Conservation (phyloP, 2,329 filamentous ascomycete species). For the Trichoderma polysporum region DNA sequence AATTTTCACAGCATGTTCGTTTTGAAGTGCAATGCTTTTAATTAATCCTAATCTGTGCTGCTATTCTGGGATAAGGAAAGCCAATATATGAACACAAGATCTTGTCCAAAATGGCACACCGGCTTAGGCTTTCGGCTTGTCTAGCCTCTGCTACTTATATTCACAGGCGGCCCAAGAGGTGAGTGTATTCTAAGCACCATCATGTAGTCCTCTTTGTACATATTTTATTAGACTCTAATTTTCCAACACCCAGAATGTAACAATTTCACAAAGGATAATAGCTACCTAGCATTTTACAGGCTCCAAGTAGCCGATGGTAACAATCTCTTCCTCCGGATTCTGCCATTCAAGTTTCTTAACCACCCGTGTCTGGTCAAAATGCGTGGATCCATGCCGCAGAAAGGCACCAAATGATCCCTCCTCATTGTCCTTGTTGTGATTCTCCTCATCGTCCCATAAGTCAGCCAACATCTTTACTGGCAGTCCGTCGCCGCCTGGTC, state of each 20-base stretch:
- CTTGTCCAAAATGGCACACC: neutral
- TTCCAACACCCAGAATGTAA: neutral
- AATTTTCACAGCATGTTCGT: too few relatives aligned
- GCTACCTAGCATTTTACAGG: neutral
- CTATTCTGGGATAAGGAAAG: too few relatives aligned
- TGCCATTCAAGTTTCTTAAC: conserved; percentile 8
- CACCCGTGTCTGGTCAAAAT: neutral
- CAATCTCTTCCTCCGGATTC: neutral
- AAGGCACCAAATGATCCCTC: conserved; percentile 38
- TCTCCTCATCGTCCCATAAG: conserved; percentile 34
- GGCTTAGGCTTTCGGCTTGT: neutral
- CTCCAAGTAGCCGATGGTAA: neutral
- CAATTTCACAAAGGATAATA: neutral
- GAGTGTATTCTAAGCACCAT: too few relatives aligned
- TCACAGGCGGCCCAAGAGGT: too few relatives aligned
- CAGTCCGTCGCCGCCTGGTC: conserved; percentile 24
- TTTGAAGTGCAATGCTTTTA: too few relatives aligned
- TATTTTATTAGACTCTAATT: neutral
- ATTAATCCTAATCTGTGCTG: too few relatives aligned
- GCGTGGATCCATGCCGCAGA: neutral
- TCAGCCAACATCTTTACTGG: conserved; percentile 29
- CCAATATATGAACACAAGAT: neutral
- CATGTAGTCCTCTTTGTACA: too few relatives aligned
- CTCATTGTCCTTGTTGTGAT: conserved; percentile 32
- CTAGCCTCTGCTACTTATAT: neutral